These are phyloP conservation scores for Chaetomium strumarium DNA, from an alignment of 2,329 filamentous ascomycete genomes.

Conservation along the genomic window DNA sequence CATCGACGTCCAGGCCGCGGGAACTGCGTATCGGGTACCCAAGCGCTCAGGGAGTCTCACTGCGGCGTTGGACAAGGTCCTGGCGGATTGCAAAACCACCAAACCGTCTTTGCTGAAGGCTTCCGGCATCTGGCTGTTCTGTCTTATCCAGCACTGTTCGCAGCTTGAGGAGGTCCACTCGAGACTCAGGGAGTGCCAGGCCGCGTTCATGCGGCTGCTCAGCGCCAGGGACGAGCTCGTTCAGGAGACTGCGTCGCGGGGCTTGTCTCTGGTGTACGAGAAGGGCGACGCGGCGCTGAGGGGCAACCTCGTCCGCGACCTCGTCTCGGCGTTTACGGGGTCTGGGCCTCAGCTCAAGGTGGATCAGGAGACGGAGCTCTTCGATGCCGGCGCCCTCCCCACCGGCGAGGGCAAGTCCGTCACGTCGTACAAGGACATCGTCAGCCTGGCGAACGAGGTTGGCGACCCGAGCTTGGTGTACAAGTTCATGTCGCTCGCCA, in stretches of 20 bases:
- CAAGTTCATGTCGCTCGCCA: slow-evolving; percentile 95
- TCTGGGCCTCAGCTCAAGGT: slow-evolving; percentile 72
- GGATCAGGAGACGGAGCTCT: slow-evolving; percentile 84
- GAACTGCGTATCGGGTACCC: slow-evolving; percentile 25
- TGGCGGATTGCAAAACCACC: slow-evolving; percentile 71
- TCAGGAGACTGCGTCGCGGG: slow-evolving; percentile 89
- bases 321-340: slow-evolving; percentile 84
- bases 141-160: slow-evolving; percentile 83
- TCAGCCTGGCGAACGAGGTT: slow-evolving; percentile 90
- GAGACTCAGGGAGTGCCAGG: slow-evolving; percentile 71
- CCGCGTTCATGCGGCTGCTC: slow-evolving; percentile 80
- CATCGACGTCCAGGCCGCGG: slow-evolving; percentile 62
- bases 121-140: slow-evolving; percentile 92
- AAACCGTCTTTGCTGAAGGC: slow-evolving; percentile 89
- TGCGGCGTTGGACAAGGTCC: slow-evolving; percentile 62
- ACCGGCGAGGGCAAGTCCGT: slow-evolving; percentile 85
- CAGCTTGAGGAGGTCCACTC: slow-evolving; percentile 68
- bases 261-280: slow-evolving; percentile 88
- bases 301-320: slow-evolving; percentile 75
- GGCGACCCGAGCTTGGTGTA: slow-evolving; percentile 96
- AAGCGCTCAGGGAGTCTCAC: slow-evolving; percentile 40
- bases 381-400: slow-evolving; percentile 82
- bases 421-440: slow-evolving; percentile 96
- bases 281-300: slow-evolving; percentile 77
- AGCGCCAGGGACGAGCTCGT: slow-evolving; percentile 88